Evolutionary conservation across 768 basidiomycete genomes (phyloP).

Genomic region (Agrocybe pediades): DNA sequence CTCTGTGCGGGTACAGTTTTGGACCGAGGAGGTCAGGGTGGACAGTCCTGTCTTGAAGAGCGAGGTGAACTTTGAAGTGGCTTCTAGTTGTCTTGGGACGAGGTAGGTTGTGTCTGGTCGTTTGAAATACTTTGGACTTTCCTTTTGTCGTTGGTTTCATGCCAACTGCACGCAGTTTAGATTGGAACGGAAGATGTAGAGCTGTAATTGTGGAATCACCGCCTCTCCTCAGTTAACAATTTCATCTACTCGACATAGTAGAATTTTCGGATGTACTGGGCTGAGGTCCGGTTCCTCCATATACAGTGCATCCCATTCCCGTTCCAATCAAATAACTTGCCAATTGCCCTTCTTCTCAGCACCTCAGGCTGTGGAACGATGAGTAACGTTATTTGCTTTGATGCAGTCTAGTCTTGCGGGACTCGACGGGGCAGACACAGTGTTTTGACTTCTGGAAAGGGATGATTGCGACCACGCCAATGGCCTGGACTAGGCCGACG

Average conservation of each 20-base stretch:
- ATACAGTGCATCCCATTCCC: background rate
- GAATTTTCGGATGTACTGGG: background rate
- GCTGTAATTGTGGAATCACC: too few relatives aligned
- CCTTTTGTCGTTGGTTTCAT: too few relatives aligned
- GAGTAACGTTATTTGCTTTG: slow-evolving; percentile 62
- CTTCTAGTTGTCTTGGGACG: background rate
- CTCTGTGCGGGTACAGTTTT: slow-evolving; percentile 47
- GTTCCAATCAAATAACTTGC: background rate
- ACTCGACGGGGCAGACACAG: too few relatives aligned
- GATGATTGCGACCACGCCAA: slow-evolving; percentile 37
- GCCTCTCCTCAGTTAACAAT: too few relatives aligned
- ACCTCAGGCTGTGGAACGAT: slow-evolving; percentile 47
- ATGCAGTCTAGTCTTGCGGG: too few relatives aligned
- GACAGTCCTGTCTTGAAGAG: slow-evolving; percentile 2
- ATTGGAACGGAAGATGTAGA: too few relatives aligned
- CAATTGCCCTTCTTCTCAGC: background rate
- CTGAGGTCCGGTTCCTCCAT: slow-evolving; percentile 18
- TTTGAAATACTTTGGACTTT: too few relatives aligned
- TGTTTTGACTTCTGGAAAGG: slow-evolving; percentile 36
- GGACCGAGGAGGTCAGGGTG: slow-evolving; percentile 57
- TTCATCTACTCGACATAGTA: background rate
- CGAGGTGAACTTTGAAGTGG: background rate
- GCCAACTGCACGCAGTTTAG: too few relatives aligned
- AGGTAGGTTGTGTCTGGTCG: background rate
- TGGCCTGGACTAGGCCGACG: slow-evolving; percentile 44